Conservation (phyloP, 2,329 filamentous ascomycete species). For the Paradendryphiella salina region DNA sequence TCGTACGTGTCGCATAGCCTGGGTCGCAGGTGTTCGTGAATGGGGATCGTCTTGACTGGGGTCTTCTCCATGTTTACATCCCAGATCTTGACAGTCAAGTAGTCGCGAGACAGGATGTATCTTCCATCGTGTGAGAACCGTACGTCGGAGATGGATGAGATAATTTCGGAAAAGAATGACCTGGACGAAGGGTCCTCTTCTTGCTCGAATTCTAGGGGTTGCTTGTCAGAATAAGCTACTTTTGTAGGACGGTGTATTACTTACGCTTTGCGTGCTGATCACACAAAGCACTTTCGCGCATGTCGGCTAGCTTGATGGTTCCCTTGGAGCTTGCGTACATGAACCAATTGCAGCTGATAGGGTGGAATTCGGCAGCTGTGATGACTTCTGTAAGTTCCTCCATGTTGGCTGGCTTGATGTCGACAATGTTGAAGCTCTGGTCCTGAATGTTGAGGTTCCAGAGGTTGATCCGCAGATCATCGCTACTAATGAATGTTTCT, state of each 20-base stretch:
- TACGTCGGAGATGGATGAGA: conserved; percentile 98
- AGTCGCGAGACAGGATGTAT: conserved; percentile 96
- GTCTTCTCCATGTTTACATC: conserved; percentile 99
- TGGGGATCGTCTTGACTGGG: conserved; percentile 97
- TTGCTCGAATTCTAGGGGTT: conserved; percentile 84
- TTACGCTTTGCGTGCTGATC: conserved; percentile 94
- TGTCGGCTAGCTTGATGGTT: conserved; percentile 97
- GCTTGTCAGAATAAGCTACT: conserved; percentile 10
- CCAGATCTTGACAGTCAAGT: conserved; percentile 99
- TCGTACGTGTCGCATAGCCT: conserved; percentile 97
- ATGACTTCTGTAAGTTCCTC: conserved; percentile 99
- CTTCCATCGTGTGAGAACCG: conserved; percentile 95
- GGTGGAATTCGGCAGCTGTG: conserved; percentile 96
- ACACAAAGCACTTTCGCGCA: conserved; percentile 94
- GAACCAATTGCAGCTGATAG: conserved; percentile 97
- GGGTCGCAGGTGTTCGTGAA: conserved; percentile 94
- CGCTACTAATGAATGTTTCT: conserved; percentile 98
- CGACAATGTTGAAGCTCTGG: conserved; percentile 99
- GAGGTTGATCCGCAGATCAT: conserved; percentile 94
- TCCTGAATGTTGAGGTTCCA: conserved; percentile 99
- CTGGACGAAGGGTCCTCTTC: conserved; percentile 96
- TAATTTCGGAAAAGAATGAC: conserved; percentile 99
- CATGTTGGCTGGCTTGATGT: conserved; percentile 99
- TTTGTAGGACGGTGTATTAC: conserved; percentile 41
- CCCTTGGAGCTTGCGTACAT: conserved; percentile 99